Evolutionary conservation across 2,329 filamentous ascomycete genomes (phyloP).

Genomic region (Monilinia aucupariae): DNA sequence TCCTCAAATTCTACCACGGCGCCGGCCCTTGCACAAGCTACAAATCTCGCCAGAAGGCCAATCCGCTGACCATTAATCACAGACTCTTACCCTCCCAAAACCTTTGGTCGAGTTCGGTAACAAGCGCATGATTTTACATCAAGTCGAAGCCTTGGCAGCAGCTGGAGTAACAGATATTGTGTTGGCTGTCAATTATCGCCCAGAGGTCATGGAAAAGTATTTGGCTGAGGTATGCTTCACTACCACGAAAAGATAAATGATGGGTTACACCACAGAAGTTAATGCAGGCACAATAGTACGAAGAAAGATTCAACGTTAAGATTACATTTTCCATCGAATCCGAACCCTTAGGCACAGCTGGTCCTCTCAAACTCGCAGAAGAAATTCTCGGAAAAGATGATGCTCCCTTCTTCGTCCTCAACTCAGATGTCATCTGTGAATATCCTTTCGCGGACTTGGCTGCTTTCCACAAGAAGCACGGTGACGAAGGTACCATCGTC

Average conservation of each 20-base stretch:
- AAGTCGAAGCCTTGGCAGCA: slow-evolving; percentile 88
- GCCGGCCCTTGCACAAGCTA: slow-evolving; percentile 16
- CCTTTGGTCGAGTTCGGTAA: slow-evolving; percentile 97
- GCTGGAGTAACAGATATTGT: slow-evolving; percentile 97
- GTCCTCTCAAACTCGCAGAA: slow-evolving; percentile 92
- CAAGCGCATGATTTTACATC: slow-evolving; percentile 98
- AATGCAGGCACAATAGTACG: slow-evolving; percentile 56
- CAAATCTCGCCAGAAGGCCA: slow-evolving; percentile 20
- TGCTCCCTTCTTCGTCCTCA: slow-evolving; percentile 93
- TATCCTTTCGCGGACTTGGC: slow-evolving; percentile 89
- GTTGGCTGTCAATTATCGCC: slow-evolving; percentile 96
- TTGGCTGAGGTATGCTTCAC: slow-evolving; percentile 68
- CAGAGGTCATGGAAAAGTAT: slow-evolving; percentile 93
- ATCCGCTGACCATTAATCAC: slow-evolving; percentile 26
- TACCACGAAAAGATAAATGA: not conserved
- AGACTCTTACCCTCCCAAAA: slow-evolving; percentile 96
- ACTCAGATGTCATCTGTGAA: slow-evolving; percentile 97
- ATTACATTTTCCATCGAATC: slow-evolving; percentile 97
- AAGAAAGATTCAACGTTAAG: slow-evolving; percentile 84
- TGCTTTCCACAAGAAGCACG: slow-evolving; percentile 87
- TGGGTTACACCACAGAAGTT: slow-evolving; percentile 20
- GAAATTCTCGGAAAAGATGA: slow-evolving; percentile 89
- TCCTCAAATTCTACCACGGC: slow-evolving; percentile 19
- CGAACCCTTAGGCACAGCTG: slow-evolving; percentile 90
- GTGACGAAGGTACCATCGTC: slow-evolving; percentile 93